Percentiles rank a stretch among this genome's conserved stretches.
phyloP scores from a whole-genome alignment of 2,329 filamentous ascomycete species.

The Penicillium expansum region DNA sequence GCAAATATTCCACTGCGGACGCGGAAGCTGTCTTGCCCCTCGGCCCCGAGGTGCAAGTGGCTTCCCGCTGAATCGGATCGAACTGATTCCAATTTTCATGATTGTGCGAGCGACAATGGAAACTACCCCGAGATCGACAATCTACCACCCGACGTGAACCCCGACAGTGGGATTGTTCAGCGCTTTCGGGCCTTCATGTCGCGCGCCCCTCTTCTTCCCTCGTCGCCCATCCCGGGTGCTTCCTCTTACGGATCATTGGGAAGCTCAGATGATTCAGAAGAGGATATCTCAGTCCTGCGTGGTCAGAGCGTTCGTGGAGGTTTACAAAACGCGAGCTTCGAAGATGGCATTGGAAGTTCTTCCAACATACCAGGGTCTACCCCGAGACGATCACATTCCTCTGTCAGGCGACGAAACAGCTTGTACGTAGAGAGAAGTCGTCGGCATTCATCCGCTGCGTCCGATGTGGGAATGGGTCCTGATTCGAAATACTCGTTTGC shows the following conservation, averaged over 20 bases:
- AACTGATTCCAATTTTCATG: slow-evolving; percentile 7
- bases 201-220: slow-evolving; percentile 56
- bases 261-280: slow-evolving; percentile 29
- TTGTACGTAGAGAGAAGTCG: slow-evolving; percentile 16
- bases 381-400: slow-evolving; percentile 17
- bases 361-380: slow-evolving; percentile 11
- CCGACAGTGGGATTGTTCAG: slow-evolving; percentile 12
- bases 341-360: slow-evolving; percentile 15
- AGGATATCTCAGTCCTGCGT: slow-evolving; percentile 24
- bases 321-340: slow-evolving; percentile 11
- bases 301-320: not conserved
- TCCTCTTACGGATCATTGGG: slow-evolving; percentile 61
- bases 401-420: slow-evolving; percentile 16
- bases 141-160: slow-evolving; percentile 3
- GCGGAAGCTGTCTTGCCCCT: slow-evolving; percentile 25
- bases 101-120: slow-evolving; percentile 11
- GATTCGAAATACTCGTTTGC: slow-evolving; percentile 36
- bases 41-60: slow-evolving; percentile 20
- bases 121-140: slow-evolving; percentile 1
- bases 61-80: slow-evolving; percentile 23
- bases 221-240: slow-evolving; percentile 59
- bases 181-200: slow-evolving; percentile 41
- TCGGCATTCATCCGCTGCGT: slow-evolving; percentile 29
- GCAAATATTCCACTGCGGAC: slow-evolving; percentile 22
- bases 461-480: slow-evolving; percentile 32